Percentiles rank a stretch among this genome's conserved stretches.
phyloP scores from a whole-genome alignment of 495 filamentous ascomycete genomes.

The Penicillium manginii region DNA sequence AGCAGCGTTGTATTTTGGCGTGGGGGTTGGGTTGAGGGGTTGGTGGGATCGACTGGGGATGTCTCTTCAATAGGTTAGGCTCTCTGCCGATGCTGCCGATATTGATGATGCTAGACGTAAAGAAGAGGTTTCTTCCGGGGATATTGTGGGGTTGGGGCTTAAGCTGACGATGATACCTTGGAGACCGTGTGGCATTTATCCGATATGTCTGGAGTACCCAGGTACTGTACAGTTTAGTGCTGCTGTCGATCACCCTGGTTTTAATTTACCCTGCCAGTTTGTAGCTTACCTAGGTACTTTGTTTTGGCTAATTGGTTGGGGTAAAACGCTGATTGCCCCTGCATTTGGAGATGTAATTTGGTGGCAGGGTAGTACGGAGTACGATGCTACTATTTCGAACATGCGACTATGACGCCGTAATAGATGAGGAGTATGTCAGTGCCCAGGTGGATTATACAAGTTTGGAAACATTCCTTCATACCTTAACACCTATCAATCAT shows the following conservation, averaged over 20 bases:
- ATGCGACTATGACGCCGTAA: too few species aligned
- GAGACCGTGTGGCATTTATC: neutral
- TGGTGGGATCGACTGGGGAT: neutral
- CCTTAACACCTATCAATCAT: too few species aligned
- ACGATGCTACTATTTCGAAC: neutral
- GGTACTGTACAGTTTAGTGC: neutral
- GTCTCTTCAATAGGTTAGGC: neutral
- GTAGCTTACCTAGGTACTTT: too few species aligned
- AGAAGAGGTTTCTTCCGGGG: neutral
- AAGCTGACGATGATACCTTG: slow-evolving; percentile 1
- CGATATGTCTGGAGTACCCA: neutral
- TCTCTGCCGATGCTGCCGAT: neutral
- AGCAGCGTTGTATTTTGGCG: neutral
- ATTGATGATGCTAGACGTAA: neutral
- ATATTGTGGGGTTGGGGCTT: neutral
- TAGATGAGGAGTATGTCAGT: too few species aligned
- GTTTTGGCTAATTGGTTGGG: neutral
- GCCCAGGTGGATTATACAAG: too few species aligned
- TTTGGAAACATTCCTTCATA: too few species aligned
- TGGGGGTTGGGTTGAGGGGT: slow-evolving; percentile 1
- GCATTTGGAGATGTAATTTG: neutral
- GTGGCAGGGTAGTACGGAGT: neutral
- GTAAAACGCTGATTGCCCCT: neutral
- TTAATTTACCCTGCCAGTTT: neutral
- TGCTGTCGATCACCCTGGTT: slow-evolving; percentile 1